Base-by-base conservation (phyloP, 129 eudicot species). In the Cynara cardunculus region DNA sequence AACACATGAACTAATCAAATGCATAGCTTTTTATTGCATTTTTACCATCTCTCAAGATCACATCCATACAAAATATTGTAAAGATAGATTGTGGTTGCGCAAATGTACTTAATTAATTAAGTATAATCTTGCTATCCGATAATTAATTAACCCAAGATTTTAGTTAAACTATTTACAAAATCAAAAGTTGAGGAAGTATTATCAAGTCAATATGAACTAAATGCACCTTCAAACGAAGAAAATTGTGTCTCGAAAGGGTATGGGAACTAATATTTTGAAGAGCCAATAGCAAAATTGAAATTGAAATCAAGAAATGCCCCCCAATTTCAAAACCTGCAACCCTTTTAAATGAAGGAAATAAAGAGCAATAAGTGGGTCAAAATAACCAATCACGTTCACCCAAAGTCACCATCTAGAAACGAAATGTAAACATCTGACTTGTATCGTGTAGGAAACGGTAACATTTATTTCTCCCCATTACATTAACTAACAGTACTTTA, bases 311-410 rank as follows among this genome's bases (percentile, higher is more conserved):
- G 14, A 61, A 76, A 18, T 34, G 13, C 6, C 13, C 64, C 2
- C 5, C 22, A 39, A 22, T 59, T 72, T 32, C 44, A 25, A n/a
- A n/a, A 56, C 31, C 2, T 56, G 62, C 83, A 72, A 19, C 78
- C 30, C 62, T 72, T 72, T 71, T 32, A 16, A 71, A 59, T 61
- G 82, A 30, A 69, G 27, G 4, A 64, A 64, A 64, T 21, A 64
- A 64, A 64, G 69, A 24, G 69, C 69, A 49, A 39, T 72, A 18
- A 31, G 21, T 25, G 9, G 18, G 77, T 56, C 71, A 71, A 72
- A 16, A 35, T 61, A 35, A 80, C 73, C 84, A 80, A 80, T 80
- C 78, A 72, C 72, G 28, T 80, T 80, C 84, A 30, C 64, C 62
- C 73, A 35, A 64, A 64, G 5, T 64, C 28, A 64, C 69, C 27